Evolutionary conservation across 2,329 filamentous ascomycete species (phyloP), one percentile per base, ranked within the genome.

Genomic region (Aureobasidium sp.): DNA sequence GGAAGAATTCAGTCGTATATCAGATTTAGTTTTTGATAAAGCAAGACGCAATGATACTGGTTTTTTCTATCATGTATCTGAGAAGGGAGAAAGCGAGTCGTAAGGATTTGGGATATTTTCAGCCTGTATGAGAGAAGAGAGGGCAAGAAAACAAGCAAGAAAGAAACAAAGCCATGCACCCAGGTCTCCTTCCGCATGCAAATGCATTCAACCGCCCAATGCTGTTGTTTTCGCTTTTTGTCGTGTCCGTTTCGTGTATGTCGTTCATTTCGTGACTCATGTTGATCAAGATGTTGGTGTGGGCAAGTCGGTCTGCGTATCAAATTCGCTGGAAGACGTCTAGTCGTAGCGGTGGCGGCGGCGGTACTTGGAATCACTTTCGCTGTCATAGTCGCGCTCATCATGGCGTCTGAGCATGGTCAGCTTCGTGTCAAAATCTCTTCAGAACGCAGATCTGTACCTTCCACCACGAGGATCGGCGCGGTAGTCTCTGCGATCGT

Each of bases 281-380:
- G 11, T 32, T 14, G 47, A 14, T 10, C 2, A 21, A 13, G 27
- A 7, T 5, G n/a, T 42, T 42, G 27, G 27, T 54, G 29, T 30
- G 11, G 21, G 34, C 11, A 39, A 48, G 25, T 54, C 27, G 49
- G 7, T 25, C 10, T 16, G 21, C 13, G 34, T 29, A 11, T 32
- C n/a, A 7, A 32, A 9, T 14, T 41, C 37, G 32, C 50, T 42
- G 27, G 25, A 39, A 30, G 42, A 48, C 42, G 32, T 48, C 42
- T 48, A 58, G 45, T 59, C 44, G n/a, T 41, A 50, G 37, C 57
- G 57, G 50, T 10, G 25, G 25, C 57, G 44, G 36, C 57, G 57
- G 27, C 45, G 57, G 10, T 50, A 50, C 3, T 8, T 32, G n/a
- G 14, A 13, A 42, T 59, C 57, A 10, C 9, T 25, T 2, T 50